Base-by-base conservation (phyloP, 768 basidiomycete species). In the Phaeotremella skinneri region DNA sequence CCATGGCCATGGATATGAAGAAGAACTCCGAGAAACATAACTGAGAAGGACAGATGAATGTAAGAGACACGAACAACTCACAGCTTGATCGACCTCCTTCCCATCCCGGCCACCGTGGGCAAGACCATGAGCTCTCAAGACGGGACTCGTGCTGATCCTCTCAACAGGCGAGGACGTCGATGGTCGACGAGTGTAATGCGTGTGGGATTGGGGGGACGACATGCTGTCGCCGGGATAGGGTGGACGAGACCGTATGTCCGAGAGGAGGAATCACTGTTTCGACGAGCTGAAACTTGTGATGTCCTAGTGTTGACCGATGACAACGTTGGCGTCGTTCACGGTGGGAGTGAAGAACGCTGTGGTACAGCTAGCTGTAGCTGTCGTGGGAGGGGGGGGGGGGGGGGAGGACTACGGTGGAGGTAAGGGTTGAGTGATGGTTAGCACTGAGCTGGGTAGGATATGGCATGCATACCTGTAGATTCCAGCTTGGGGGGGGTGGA, bases 131-230 rank as follows among this genome's bases (percentile, higher is more conserved):
- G n/a, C n/a, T n/a, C n/a, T n/a, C n/a, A 20, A 48, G 9, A 7
- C 25, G 20, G 45, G 9, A 20, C 45, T 48, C 17, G 21, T 48
- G 21, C 25, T 48, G 25, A 48, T 21, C 9, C 45, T 20, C 20
- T 21, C 25, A 26, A 9, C 20, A 20, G 20, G 6, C 17, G 34
- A 37, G 17, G 34, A 37, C 9, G 7, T 37, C 4, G 61, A 63
- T 23, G 61, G 61, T 14, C 61, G 51, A 21, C 61, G 34, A 17
- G 61, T 63, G 32, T 58, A 63, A 51, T 63, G 61, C 17, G 56
- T 39, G 43, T 63, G 56, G 39, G 39, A 43, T 30, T 49, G 53
- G 41, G 47, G 42, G 30, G 59, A 39, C 48, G 48, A 49, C 27
- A 20, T 34, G 29, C 9, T 27, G 6, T 51, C 25, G n/a, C 2